Evolutionary conservation across 106 monocot species (phyloP).

Genomic region (Phalaenopsis aphrodite): DNA sequence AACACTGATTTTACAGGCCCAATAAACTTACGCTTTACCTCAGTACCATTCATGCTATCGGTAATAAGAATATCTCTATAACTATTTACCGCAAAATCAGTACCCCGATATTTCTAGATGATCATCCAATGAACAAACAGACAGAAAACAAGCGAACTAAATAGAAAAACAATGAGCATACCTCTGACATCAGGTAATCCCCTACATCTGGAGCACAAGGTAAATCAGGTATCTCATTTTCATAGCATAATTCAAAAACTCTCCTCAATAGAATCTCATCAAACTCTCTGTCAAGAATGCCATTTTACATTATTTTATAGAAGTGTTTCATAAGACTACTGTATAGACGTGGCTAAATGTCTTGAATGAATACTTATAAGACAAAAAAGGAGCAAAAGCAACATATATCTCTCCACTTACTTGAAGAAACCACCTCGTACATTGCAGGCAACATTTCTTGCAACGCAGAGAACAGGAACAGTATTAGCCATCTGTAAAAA

Average conservation of each 20-base stretch:
- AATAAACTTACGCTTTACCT: conserved; percentile 45
- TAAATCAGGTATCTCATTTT: conserved; percentile 67
- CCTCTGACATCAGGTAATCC: conserved; percentile 74
- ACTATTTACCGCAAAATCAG: conserved; percentile 26
- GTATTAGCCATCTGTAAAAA: conserved; percentile 48
- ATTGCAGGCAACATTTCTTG: conserved; percentile 97
- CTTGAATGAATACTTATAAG: neutral
- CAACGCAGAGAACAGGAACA: conserved; percentile 87
- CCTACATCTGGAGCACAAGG: conserved; percentile 81
- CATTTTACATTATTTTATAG: conserved; percentile 4
- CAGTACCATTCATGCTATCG: conserved; percentile 59
- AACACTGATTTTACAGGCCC: conserved; percentile 20
- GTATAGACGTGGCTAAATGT: neutral
- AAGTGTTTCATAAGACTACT: neutral
- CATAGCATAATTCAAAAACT: conserved; percentile 63
- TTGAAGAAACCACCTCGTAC: conserved; percentile 90
- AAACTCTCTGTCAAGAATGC: conserved; percentile 60
- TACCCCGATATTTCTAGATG: conserved; percentile 31
- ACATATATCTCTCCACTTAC: conserved; percentile 23
- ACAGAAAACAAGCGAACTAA: neutral
- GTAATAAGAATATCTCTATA: conserved; percentile 33
- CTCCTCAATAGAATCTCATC: conserved; percentile 66
- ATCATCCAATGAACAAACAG: neutral
- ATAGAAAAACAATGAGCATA: conserved; percentile 13
- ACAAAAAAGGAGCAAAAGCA: neutral